Evolutionary conservation across 2,329 filamentous ascomycete species (phyloP).

Genomic region (Pseudodiploospora longispora): DNA sequence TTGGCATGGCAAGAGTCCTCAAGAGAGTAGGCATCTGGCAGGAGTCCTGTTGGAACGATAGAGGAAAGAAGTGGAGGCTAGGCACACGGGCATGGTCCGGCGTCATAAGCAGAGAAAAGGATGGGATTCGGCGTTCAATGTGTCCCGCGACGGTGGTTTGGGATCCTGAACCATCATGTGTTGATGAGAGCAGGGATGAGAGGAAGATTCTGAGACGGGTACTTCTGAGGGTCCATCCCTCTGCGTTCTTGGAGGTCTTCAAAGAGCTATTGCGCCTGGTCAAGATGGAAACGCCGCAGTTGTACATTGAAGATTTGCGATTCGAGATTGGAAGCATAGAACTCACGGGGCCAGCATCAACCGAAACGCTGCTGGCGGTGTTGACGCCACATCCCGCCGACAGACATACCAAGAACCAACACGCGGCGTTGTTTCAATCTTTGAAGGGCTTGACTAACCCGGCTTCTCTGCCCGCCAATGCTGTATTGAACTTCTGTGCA

Average conservation of each 20-base stretch:
- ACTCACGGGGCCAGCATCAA: constrained; percentile 60
- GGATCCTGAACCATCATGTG: constrained; percentile 42
- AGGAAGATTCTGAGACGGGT: constrained; percentile 34
- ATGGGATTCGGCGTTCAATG: constrained; percentile 48
- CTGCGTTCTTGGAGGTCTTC: constrained; percentile 65
- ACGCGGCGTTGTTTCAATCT: constrained; percentile 41
- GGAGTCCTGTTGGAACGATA: constrained; percentile 53
- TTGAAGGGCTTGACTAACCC: constrained; percentile 57
- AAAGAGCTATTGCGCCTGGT: constrained; percentile 49
- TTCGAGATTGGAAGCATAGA: constrained; percentile 58
- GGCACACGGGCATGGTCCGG: constrained; percentile 43
- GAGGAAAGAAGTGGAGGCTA: constrained; percentile 62
- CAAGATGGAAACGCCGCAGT: constrained; percentile 52
- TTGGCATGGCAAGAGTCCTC: constrained; percentile 59
- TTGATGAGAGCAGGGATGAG: constrained; percentile 15
- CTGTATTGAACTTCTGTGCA: constrained; percentile 63
- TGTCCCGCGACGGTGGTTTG: constrained; percentile 69
- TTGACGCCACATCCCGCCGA: constrained; percentile 45
- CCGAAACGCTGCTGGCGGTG: constrained; percentile 65
- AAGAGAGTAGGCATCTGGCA: constrained; percentile 55
- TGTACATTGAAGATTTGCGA: constrained; percentile 60
- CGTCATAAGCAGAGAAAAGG: constrained; percentile 43
- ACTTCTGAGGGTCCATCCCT: constrained; percentile 73
- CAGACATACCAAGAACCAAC: constrained; percentile 22
- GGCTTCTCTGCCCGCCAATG: constrained; percentile 59